phyloP scores from a whole-genome alignment of 768 basidiomycete genomes.

The Cantharellus anzutake region DNA sequence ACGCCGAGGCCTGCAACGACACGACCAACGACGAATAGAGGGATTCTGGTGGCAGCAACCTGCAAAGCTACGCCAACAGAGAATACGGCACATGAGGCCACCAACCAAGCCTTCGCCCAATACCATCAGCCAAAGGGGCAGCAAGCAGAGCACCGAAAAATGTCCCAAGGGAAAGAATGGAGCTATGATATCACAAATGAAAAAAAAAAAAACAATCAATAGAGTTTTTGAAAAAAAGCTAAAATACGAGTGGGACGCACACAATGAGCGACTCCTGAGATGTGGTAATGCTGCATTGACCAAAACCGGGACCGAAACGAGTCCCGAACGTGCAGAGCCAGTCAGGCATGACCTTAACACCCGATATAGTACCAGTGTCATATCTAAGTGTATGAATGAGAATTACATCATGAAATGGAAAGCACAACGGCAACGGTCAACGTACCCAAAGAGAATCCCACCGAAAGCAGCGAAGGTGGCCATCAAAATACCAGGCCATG shows the following conservation, averaged over 20 bases:
- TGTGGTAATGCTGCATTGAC: constrained; percentile 13
- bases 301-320: constrained; percentile 19
- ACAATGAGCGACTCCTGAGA: constrained; percentile 27
- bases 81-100: constrained; percentile 32
- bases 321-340: constrained; percentile 39
- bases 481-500: constrained; percentile 8
- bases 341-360: constrained; percentile 47
- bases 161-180: constrained; percentile 68
- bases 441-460: constrained; percentile 10
- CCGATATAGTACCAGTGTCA: constrained; percentile 71
- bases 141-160: constrained; percentile 35
- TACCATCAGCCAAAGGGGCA: constrained; percentile 30
- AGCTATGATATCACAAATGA: constrained; percentile 11
- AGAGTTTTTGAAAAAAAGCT: not conserved
- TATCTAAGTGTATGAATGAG: constrained; percentile 28
- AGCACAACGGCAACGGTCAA: not conserved
- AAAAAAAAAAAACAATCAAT: not conserved
- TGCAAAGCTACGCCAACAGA: constrained; percentile 47
- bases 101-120: constrained; percentile 33
- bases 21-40: constrained; percentile 48
- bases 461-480: constrained; percentile 17
- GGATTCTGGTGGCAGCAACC: not conserved
- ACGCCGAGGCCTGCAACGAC: constrained; percentile 55
- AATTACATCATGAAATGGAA: not conserved
- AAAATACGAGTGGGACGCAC: not conserved